Conservation (phyloP, 805 yeast genomes). For the Jamesozyma piceae region DNA sequence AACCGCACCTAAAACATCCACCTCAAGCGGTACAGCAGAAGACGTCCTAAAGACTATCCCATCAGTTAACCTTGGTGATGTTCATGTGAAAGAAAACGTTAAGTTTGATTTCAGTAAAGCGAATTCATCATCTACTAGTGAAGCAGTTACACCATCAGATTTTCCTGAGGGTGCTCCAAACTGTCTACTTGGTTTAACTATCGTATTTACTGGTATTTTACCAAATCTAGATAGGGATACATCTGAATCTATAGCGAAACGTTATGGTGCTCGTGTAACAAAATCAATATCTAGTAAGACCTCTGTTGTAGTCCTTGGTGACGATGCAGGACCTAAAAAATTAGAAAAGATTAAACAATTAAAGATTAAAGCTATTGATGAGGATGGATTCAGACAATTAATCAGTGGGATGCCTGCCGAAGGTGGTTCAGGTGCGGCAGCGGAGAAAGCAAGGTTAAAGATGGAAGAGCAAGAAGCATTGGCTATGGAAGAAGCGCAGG, state of each 20-base stretch:
- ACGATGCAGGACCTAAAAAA: conserved; percentile 95
- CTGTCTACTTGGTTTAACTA: conserved; percentile 79
- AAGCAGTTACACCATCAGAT: conserved; percentile 25
- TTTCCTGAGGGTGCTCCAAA: conserved; percentile 79
- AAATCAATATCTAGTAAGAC: conserved; percentile 80
- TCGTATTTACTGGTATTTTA: conserved; percentile 86
- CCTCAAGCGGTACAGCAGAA: conserved; percentile 12
- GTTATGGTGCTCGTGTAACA: conserved; percentile 87
- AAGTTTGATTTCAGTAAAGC: conserved; percentile 47
- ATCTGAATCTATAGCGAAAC: conserved; percentile 67
- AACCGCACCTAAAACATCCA: not conserved
- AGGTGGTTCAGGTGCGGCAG: conserved; percentile 81
- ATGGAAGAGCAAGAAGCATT: conserved; percentile 56
- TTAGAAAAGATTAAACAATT: conserved; percentile 66
- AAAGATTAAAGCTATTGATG: conserved; percentile 72
- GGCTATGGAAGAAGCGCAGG: conserved; percentile 44
- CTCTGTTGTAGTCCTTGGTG: conserved; percentile 81
- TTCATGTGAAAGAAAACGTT: conserved; percentile 41
- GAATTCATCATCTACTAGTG: conserved; percentile 26
- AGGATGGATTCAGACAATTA: conserved; percentile 73
- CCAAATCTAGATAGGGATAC: conserved; percentile 71
- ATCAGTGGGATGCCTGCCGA: conserved; percentile 76
- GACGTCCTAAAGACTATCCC: conserved; percentile 49
- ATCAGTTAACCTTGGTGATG: conserved; percentile 56
- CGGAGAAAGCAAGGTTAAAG: conserved; percentile 62